phyloP scores from a whole-genome alignment of 441 rosid genomes.

The Capsella rubella region DNA sequence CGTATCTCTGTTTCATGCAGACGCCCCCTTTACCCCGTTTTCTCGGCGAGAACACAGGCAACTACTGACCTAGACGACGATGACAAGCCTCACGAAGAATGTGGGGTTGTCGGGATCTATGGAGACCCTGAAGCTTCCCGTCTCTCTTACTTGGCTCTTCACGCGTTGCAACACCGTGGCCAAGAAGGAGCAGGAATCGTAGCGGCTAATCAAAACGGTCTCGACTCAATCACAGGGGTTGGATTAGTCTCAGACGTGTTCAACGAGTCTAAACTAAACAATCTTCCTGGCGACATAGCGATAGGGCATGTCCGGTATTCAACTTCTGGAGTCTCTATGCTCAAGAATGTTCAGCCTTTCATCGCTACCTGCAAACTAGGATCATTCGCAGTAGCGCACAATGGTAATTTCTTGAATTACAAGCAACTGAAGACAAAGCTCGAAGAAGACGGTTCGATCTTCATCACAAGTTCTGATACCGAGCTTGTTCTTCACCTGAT shows the following conservation, averaged over 20 bases:
- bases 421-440: slow-evolving; percentile 59
- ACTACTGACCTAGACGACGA: slow-evolving; percentile 40
- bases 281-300: background rate
- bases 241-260: background rate
- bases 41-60: slow-evolving; percentile 33
- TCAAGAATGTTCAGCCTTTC: slow-evolving; percentile 88
- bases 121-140: slow-evolving; percentile 46
- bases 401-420: slow-evolving; percentile 81
- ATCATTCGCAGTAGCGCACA: slow-evolving; percentile 45
- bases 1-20: slow-evolving; percentile 37
- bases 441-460: slow-evolving; percentile 79
- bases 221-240: slow-evolving; percentile 36
- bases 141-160: slow-evolving; percentile 78
- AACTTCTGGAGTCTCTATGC: slow-evolving; percentile 82
- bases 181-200: slow-evolving; percentile 96
- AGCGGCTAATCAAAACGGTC: slow-evolving; percentile 59
- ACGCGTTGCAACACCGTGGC: slow-evolving; percentile 89
- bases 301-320: slow-evolving; percentile 65
- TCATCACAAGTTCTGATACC: slow-evolving; percentile 45
- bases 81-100: slow-evolving; percentile 86
- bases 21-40: slow-evolving; percentile 49
- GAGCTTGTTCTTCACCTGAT: slow-evolving; percentile 90
- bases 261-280: background rate
- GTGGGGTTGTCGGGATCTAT: slow-evolving; percentile 82
- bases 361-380: slow-evolving; percentile 27